Percentiles rank a stretch among this genome's conserved stretches.
phyloP scores from a whole-genome alignment of 2,329 filamentous ascomycete species.

The Neobulgaria alba region DNA sequence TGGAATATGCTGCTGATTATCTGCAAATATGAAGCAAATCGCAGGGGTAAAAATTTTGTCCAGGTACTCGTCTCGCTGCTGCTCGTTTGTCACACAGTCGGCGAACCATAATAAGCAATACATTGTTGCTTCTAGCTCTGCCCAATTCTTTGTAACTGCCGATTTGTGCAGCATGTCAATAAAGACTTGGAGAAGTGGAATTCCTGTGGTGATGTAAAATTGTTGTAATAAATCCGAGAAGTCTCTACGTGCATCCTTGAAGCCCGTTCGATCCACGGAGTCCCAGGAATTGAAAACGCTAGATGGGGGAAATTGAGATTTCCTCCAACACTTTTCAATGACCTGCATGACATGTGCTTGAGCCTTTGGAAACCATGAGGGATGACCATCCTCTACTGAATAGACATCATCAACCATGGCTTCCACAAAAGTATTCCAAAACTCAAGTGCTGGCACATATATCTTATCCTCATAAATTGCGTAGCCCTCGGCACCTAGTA shows the following conservation, averaged over 20 bases:
- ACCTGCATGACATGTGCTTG: slow-evolving; percentile 53
- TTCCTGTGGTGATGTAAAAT: slow-evolving; percentile 54
- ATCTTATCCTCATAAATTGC: slow-evolving; percentile 66
- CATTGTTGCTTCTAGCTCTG: slow-evolving; percentile 50
- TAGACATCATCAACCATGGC: slow-evolving; percentile 51
- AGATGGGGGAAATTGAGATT: slow-evolving; percentile 52
- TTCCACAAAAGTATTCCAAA: slow-evolving; percentile 73
- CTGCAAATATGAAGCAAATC: slow-evolving; percentile 46
- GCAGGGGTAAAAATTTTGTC: slow-evolving; percentile 52
- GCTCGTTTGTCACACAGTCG: slow-evolving; percentile 53
- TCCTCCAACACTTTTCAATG: slow-evolving; percentile 58
- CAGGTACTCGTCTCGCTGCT: slow-evolving; percentile 50
- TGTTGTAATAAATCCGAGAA: slow-evolving; percentile 71
- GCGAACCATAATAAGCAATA: slow-evolving; percentile 59
- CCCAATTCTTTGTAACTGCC: slow-evolving; percentile 42
- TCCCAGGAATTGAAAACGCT: slow-evolving; percentile 58
- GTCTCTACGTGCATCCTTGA: slow-evolving; percentile 67
- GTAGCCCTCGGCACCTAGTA: slow-evolving; percentile 57
- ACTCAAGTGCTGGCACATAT: slow-evolving; percentile 65
- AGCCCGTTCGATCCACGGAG: slow-evolving; percentile 56
- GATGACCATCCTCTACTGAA: slow-evolving; percentile 37
- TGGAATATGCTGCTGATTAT: slow-evolving; percentile 45
- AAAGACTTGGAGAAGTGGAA: slow-evolving; percentile 48
- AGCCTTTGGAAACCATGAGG: slow-evolving; percentile 50
- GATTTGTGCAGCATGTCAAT: slow-evolving; percentile 45